Evolutionary conservation across 1,284 basidiomycete species (phyloP).

Genomic region (Rhodotorula glutinis): DNA sequence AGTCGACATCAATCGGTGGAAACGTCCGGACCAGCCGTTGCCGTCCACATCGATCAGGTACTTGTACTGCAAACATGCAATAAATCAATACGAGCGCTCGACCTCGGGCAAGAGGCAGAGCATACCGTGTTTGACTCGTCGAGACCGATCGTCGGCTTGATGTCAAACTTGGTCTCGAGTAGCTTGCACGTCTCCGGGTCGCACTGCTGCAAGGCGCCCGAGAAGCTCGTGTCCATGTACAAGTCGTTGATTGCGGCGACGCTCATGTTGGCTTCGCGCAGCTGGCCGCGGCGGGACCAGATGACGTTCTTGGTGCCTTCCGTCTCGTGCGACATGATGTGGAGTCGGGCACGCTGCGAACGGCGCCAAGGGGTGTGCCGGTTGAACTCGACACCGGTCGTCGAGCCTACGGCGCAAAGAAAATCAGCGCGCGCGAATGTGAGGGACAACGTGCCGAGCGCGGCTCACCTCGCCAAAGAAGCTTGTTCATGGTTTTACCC

Average conservation of each 20-base stretch:
- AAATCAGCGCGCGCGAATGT: not conserved
- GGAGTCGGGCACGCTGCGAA: constrained; percentile 52
- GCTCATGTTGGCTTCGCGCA: constrained; percentile 33
- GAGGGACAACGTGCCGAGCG: not conserved
- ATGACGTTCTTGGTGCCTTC: constrained; percentile 22
- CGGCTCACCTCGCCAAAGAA: constrained; percentile 50
- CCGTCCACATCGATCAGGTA: constrained; percentile 54
- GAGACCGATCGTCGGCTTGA: constrained; percentile 41
- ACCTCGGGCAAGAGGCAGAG: not conserved
- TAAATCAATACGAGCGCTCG: constrained; percentile 26
- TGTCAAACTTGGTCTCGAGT: constrained; percentile 37
- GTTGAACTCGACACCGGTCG: constrained; percentile 53
- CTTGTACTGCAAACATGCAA: constrained; percentile 44
- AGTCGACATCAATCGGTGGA: constrained; percentile 50
- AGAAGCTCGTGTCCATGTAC: constrained; percentile 45
- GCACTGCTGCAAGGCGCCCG: constrained; percentile 44
- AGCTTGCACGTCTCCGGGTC: constrained; percentile 42
- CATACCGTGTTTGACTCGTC: constrained; percentile 41
- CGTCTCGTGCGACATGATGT: constrained; percentile 49
- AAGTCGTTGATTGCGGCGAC: constrained; percentile 38
- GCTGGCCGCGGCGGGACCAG: constrained; percentile 31
- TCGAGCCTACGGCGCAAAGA: constrained; percentile 44
- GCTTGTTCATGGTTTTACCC: constrained; percentile 48
- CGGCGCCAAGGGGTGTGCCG: constrained; percentile 49
- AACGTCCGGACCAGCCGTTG: constrained; percentile 50